A percentile compares a stretch with the other conserved stretches of the same genome.
Conservation (phyloP, 345 rosid genomes). For the Lepidium sativum region DNA sequence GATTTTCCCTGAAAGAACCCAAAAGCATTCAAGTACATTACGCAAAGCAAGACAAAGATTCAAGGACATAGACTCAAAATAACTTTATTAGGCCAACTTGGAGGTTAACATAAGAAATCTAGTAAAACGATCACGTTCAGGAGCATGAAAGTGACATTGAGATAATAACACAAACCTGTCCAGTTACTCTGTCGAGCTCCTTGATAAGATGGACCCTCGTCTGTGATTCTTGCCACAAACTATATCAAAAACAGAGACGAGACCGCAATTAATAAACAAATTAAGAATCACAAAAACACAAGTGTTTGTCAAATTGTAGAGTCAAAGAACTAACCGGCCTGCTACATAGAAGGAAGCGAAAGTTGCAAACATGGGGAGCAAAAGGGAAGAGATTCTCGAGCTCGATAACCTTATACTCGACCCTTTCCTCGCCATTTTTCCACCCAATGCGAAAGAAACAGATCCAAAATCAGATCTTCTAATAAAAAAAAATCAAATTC, state of each 20-base stretch:
- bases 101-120: not conserved
- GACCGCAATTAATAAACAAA: not conserved
- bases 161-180: conserved; percentile 43
- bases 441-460: not conserved
- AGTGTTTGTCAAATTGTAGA: not conserved
- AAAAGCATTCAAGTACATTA: not conserved
- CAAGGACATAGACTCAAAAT: not conserved
- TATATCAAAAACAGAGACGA: conserved; percentile 17
- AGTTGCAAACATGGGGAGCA: conserved; percentile 62
- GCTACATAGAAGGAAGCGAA: conserved; percentile 70
- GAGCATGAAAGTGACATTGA: not conserved
- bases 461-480: conserved; percentile 17
- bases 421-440: conserved; percentile 43
- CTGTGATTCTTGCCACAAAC: conserved; percentile 90
- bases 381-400: conserved; percentile 44
- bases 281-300: not conserved
- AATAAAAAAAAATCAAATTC: not conserved
- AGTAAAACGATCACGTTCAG: not conserved
- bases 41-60: not conserved
- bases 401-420: conserved; percentile 33
- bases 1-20: conserved; percentile 52
- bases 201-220: conserved; percentile 59
- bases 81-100: not conserved
- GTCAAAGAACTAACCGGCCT: conserved; percentile 48
- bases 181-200: conserved; percentile 67